phyloP scores from a whole-genome alignment of 1,284 basidiomycete species.

The Xerocomus minutiporus region DNA sequence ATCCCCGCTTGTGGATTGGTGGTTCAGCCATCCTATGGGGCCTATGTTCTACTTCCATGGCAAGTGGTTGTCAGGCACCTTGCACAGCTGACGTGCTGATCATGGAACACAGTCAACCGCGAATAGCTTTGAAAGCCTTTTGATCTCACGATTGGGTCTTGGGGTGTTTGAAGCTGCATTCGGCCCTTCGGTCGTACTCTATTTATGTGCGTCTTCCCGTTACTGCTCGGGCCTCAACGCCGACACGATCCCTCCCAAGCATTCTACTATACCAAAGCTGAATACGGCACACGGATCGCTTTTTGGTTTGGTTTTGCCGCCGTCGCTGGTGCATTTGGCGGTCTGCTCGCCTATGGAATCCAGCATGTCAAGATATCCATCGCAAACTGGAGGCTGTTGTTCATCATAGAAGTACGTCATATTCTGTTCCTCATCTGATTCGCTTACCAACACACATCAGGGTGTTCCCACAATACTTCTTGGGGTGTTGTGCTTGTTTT shows the following conservation, averaged over 20 bases:
- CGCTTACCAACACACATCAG: slow-evolving; percentile 27
- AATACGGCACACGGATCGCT: slow-evolving; percentile 69
- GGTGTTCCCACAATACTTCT: slow-evolving; percentile 67
- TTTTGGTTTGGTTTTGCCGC: slow-evolving; percentile 79
- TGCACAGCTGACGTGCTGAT: neutral
- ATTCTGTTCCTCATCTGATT: neutral
- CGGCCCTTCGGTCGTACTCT: slow-evolving; percentile 46
- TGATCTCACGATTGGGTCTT: slow-evolving; percentile 56
- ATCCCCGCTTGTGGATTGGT: slow-evolving; percentile 64
- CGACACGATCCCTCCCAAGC: slow-evolving; percentile 37
- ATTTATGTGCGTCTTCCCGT: slow-evolving; percentile 52
- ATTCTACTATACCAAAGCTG: slow-evolving; percentile 69
- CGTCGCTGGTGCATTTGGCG: slow-evolving; percentile 74
- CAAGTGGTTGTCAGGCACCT: slow-evolving; percentile 23
- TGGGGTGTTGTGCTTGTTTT: slow-evolving; percentile 58
- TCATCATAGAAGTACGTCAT: slow-evolving; percentile 66
- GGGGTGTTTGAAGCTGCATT: slow-evolving; percentile 70
- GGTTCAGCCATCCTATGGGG: slow-evolving; percentile 68
- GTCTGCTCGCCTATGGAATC: slow-evolving; percentile 68
- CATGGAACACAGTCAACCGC: slow-evolving; percentile 45
- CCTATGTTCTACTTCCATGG: slow-evolving; percentile 64
- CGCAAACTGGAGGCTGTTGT: slow-evolving; percentile 63
- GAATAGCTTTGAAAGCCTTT: slow-evolving; percentile 53
- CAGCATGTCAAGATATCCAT: slow-evolving; percentile 51
- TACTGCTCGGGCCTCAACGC: neutral